Base-by-base conservation (phyloP, 108 stramenopile species). In the Cylindrotheca closterium region DNA sequence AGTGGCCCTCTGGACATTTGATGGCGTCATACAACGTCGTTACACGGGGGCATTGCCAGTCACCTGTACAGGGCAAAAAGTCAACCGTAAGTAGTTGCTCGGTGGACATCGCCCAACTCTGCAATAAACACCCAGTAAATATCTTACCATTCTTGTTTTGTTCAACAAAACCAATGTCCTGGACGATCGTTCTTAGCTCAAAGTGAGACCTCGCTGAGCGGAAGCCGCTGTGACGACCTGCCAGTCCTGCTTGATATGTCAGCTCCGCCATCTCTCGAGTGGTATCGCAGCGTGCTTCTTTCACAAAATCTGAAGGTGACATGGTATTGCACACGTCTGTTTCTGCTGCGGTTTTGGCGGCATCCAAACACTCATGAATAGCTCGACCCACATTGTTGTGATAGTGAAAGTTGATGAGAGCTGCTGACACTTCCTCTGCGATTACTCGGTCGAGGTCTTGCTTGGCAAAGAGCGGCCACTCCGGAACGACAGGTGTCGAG, bases 381-480 rank as follows among this genome's bases (percentile, higher is more conserved):
- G 42, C 7, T 18, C 23, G 8, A n/a, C 34, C 74, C 12, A 69
- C 31, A 18, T 34, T 23, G 19, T 62, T 60, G 48, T 70, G 55
- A 26, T 54, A 51, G 12, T 21, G 27, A 7, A 73, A 31, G 18
- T 34, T 51, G 4, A 62, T 19, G 24, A 78, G 30, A 12, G 72
- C 72, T 22, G 17, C 12, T 52, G 71, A 71, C 3, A 78, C 71
- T 5, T 30, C 72, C 31, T 64, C 33, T 10, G 51, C 21, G 5
- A 78, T 62, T 28, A 67, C 67, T n/a, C 33, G 24, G 27, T 22
- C 32, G 5, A 78, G 67, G 54, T 68, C 46, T 1, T n/a, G 7
- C 17, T 66, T 47, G 22, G 58, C 63, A 8, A 72, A 65, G 22
- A 78, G 10, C 47, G 60, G 66, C 77, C 77, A 78, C 55, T 78